Evolutionary conservation across 2,329 filamentous ascomycete species (phyloP), one percentile per base, ranked within the genome.

Genomic region (Purpureocillium lavendulum): DNA sequence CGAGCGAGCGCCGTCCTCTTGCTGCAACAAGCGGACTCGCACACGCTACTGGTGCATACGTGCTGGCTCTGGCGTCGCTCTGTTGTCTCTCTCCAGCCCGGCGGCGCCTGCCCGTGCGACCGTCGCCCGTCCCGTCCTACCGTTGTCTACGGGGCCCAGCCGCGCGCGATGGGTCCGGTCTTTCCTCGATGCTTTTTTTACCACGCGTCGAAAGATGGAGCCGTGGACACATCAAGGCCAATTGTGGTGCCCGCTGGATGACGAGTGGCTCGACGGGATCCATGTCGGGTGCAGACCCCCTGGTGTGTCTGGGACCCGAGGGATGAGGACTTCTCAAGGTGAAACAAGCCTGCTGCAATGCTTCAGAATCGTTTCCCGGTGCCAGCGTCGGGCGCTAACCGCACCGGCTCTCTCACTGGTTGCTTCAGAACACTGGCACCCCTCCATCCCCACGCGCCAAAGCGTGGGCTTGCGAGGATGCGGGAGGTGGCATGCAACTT

Each of bases 301-400:
- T 18, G 35, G 15, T 30, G 35, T 17, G 16, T 12, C 26, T 17
- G 28, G 34, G 30, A 40, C 18, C 29, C 28, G 12, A 21, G 28
- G 13, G 31, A 26, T n/a, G n/a, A 14, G 35, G 30, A 48, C 57
- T 59, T 58, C 54, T 60, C 54, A 63, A 60, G 51, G 46, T 70
- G 69, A 72, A 72, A 72, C 69, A 53, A 55, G 61, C 61, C 65
- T 69, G 67, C 64, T 55, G 65, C 65, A 65, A 42, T 68, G 65
- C 68, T 59, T 70, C 65, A 69, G 64, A 66, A 60, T 56, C 56
- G 54, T 59, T 49, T 55, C 60, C 53, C 49, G 55, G 54, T 54
- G 50, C 51, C 47, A 58, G 45, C 49, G 46, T 52, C 54, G 52
- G 50, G 50, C 52, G 56, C 59, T 62, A 66, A 54, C 44, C 51